These are phyloP conservation scores for Trichoderma semiorbis DNA, from an alignment of 2,329 filamentous ascomycete genomes.

Conservation along the genomic window DNA sequence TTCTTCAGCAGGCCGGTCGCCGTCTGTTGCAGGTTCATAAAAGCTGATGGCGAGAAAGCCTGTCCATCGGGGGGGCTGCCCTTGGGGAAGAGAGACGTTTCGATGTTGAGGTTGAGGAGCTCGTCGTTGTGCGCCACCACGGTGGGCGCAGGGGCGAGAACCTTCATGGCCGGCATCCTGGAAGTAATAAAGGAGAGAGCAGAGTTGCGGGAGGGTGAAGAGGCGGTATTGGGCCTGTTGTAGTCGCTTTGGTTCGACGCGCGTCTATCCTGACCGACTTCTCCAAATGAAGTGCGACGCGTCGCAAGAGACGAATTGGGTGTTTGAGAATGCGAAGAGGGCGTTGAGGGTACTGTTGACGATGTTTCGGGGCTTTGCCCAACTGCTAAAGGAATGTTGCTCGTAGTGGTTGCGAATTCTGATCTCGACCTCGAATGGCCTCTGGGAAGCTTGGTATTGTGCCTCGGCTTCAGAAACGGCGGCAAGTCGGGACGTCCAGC, in stretches of 20 bases:
- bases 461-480: slow-evolving; percentile 14
- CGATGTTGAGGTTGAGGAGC: slow-evolving; percentile 53
- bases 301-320: neutral
- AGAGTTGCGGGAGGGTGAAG: slow-evolving; percentile 18
- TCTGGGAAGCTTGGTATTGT: slow-evolving; percentile 5
- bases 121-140: slow-evolving; percentile 46
- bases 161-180: slow-evolving; percentile 43
- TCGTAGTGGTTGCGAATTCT: neutral
- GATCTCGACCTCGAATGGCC: slow-evolving; percentile 16
- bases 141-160: slow-evolving; percentile 23
- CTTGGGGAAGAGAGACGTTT: slow-evolving; percentile 50
- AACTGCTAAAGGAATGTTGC: slow-evolving; percentile 1
- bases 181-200: slow-evolving; percentile 45
- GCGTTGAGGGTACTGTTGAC: neutral
- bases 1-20: slow-evolving; percentile 52
- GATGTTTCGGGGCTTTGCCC: neutral
- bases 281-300: slow-evolving; percentile 6
- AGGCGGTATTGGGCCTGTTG: slow-evolving; percentile 14
- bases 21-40: slow-evolving; percentile 58
- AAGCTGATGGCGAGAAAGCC: slow-evolving; percentile 56
- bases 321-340: neutral
- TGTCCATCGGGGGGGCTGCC: slow-evolving; percentile 43
- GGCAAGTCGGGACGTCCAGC: slow-evolving; percentile 3
- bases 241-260: neutral
- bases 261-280: slow-evolving; percentile 10